Base-by-base conservation (phyloP, 495 filamentous ascomycete species). In the Apodospora peruviana region DNA sequence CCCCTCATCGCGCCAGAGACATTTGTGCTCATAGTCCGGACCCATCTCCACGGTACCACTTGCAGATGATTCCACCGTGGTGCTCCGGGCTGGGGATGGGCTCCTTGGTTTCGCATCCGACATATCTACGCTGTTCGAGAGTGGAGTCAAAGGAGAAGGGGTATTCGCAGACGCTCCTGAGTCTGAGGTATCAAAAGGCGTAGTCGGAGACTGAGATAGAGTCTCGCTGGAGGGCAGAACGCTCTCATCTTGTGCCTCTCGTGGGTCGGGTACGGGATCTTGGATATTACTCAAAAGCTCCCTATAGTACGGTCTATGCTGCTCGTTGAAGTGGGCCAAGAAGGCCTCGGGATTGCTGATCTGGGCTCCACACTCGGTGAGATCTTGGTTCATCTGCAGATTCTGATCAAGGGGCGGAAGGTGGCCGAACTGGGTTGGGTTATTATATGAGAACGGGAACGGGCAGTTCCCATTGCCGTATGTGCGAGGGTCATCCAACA, bases 351-450 rank as follows among this genome's bases (percentile, higher is more conserved):
- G 56, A 18, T 56, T 56, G 8, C 51, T 49, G 16, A 64, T 51
- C 35, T 64, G 52, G 18, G 55, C 56, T 21, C 62, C 60, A 44
- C 66, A 69, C 38, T 58, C 57, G n/a, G 53, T 47, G n/a, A 62
- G 47, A 2, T 40, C 38, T 14, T 43, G 54, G 34, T 41, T 51
- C 36, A 56, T 27, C 29, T 55, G 52, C 14, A 57, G 22, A 29
- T 46, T 40, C 11, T 52, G 20, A 8, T 40, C 40, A 14, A 48
- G 16, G 16, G 52, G 43, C 32, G 37, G 34, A 43, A 56, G 62
- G 10, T 61, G 57, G 12, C 21, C 42, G 45, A 64, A 66, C 18
- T 24, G 16, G 20, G 34, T 11, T 0, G 46, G 20, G 34, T 56
- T 49, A 37, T 52, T 47, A 18, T 37, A 53, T 7, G 61, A 24